Percentiles rank a stretch among this genome's conserved stretches.
phyloP scores from a whole-genome alignment of 1,284 basidiomycete genomes.

The Porphyrellus sp. region DNA sequence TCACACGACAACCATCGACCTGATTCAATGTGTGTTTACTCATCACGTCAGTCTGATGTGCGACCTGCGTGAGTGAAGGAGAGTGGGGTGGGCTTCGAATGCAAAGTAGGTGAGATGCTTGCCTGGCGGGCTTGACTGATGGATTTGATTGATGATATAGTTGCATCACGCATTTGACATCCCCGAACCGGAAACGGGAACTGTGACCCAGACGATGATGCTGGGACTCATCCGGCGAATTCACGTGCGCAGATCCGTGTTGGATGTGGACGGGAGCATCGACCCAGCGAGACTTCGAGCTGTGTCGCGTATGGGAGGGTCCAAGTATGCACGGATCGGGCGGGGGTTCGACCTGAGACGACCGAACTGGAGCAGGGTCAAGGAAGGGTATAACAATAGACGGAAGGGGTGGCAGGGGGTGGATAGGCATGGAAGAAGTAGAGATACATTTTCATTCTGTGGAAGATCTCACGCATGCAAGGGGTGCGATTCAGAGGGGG shows the following conservation, averaged over 20 bases:
- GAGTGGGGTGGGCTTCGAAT: constrained; percentile 72
- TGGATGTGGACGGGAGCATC: constrained; percentile 49
- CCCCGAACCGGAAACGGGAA: constrained; percentile 39
- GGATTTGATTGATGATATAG: constrained; percentile 30
- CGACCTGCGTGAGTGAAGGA: constrained; percentile 68
- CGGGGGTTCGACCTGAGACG: constrained; percentile 58
- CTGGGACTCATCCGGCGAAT: constrained; percentile 63
- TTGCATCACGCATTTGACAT: constrained; percentile 60
- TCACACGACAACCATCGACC: constrained; percentile 16
- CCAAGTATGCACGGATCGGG: constrained; percentile 51
- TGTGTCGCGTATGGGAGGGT: constrained; percentile 63
- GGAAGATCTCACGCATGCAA: constrained; percentile 20
- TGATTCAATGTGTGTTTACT: constrained; percentile 7
- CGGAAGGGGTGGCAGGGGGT: constrained; percentile 9
- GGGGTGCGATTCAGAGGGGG: constrained; percentile 21
- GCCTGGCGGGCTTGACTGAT: constrained; percentile 1
- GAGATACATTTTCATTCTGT: constrained; percentile 21
- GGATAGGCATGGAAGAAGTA: constrained; percentile 6
- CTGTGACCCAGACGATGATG: constrained; percentile 53
- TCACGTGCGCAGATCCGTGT: constrained; percentile 56
- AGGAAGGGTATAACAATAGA: constrained; percentile 32
- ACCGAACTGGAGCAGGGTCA: constrained; percentile 54
- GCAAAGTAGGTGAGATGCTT: constrained; percentile 44
- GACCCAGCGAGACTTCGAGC: constrained; percentile 61
- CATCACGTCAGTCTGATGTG: constrained; percentile 41